phyloP scores from a whole-genome alignment of 2,329 filamentous ascomycete species.

The Sarocladiaceae sp. region DNA sequence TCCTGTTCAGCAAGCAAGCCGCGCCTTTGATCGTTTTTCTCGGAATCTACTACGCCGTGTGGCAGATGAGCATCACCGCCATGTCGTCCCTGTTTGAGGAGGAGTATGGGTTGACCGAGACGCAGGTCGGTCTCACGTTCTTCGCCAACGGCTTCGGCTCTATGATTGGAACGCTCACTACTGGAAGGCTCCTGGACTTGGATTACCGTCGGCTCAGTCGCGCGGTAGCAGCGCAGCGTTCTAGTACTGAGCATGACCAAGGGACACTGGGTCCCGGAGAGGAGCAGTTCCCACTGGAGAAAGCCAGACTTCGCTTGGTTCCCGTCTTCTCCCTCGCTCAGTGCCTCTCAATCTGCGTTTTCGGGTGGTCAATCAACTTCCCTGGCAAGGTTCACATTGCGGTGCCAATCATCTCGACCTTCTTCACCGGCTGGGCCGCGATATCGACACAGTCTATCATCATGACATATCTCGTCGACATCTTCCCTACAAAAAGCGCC shows the following conservation, averaged over 20 bases:
- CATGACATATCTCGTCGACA: conserved; percentile 47
- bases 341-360: conserved; percentile 38
- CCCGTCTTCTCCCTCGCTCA: conserved; percentile 38
- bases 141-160: conserved; percentile 49
- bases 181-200: conserved; percentile 44
- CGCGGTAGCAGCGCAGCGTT: not conserved
- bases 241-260: not conserved
- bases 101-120: conserved; percentile 35
- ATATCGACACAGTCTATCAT: conserved; percentile 41
- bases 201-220: conserved; percentile 40
- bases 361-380: conserved; percentile 47
- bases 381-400: conserved; percentile 36
- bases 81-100: conserved; percentile 42
- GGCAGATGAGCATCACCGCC: conserved; percentile 49
- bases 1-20: conserved; percentile 38
- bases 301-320: conserved; percentile 42
- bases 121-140: conserved; percentile 43
- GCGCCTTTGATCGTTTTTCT: conserved; percentile 40
- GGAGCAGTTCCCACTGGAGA: conserved; percentile 40
- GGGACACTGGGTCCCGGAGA: conserved; percentile 8
- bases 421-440: conserved; percentile 45
- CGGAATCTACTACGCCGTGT: conserved; percentile 44
- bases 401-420: conserved; percentile 42
- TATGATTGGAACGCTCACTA: conserved; percentile 45
- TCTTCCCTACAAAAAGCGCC: conserved; percentile 42